Base-by-base conservation (phyloP, 495 filamentous ascomycete genomes). In the Talaromyces nanjingensis region DNA sequence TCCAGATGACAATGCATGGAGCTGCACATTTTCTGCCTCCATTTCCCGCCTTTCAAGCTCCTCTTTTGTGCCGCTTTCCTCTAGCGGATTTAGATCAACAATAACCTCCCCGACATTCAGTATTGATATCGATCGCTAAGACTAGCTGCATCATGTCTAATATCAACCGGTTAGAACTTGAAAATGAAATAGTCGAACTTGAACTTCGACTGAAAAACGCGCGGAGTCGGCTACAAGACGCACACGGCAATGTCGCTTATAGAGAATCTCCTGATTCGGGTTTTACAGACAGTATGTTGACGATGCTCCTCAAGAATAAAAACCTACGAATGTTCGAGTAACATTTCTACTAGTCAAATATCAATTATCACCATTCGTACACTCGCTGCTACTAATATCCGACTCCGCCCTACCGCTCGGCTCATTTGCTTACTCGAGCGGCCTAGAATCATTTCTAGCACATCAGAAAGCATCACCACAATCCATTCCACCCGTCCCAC, bases 401-500 rank as follows among this genome's bases (percentile, higher is more conserved):
- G 94, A 99, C 81, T 96, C 94, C 7, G 94, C 94, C 42, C 87
- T 99, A 7, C 94, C 94, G 7, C 81, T 99, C 0, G 96, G 96
- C 69, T 96, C 92, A 47, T 99, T 99, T 77, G 94, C 94, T 65
- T 99, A 96, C 83, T 93, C 89, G 79, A 89, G 84, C 67, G 93
- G 93, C 0, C 84, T 99, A 34, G 94, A 99, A 73, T 97, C 93
- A 59, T 97, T 91, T 74, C 86, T 97, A 29, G 89, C 91, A 2
- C 94, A 98, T 79, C 84, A 87, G 60, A 80, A 76, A 42, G 77
- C 82, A 37, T 68, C 72, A 16, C 76, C 77, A 39, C 61, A 65
- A 49, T 71, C 74, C 52, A 37, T 25, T 49, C 14, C 34, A 18
- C 60, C 42, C 0, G 63, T 74, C 62, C 71, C 69, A 57, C 72